Conservation (phyloP, 208 protist genomes). For the Dictyostelium gargantuum region DNA sequence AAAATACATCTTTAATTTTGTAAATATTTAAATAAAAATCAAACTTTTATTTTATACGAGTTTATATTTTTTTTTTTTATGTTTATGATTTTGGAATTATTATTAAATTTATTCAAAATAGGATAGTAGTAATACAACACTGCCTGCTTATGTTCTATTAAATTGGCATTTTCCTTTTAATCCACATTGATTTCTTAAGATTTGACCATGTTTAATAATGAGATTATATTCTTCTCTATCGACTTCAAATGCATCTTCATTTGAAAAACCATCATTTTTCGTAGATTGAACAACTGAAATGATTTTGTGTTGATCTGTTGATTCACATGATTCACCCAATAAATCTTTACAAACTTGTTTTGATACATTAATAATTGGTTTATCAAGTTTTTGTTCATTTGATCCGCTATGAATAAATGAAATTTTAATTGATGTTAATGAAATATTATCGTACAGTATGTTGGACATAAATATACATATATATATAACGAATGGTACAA, state of each 20-base stretch:
- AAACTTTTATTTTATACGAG: too few species aligned
- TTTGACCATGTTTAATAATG: neutral
- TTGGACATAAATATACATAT: neutral
- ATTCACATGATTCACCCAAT: neutral
- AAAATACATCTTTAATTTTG: too few species aligned
- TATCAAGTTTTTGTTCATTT: neutral
- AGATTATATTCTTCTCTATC: neutral
- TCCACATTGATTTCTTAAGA: neutral
- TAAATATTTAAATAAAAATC: too few species aligned
- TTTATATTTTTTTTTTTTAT: too few species aligned
- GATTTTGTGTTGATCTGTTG: neutral
- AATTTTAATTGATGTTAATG: too few species aligned
- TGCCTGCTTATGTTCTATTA: neutral
- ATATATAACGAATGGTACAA: too few species aligned
- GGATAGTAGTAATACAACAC: too few species aligned
- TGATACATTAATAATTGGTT: constrained; percentile 20
- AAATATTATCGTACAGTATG: too few species aligned
- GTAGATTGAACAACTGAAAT: neutral
- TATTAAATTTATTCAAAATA: too few species aligned
- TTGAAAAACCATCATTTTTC: constrained; percentile 8
- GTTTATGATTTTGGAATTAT: too few species aligned
- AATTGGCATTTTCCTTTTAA: neutral
- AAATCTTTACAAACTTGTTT: neutral
- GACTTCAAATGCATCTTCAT: neutral
- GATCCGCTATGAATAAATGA: too few species aligned